phyloP scores from a whole-genome alignment of 345 rosid species.

The Moringa oleifera region DNA sequence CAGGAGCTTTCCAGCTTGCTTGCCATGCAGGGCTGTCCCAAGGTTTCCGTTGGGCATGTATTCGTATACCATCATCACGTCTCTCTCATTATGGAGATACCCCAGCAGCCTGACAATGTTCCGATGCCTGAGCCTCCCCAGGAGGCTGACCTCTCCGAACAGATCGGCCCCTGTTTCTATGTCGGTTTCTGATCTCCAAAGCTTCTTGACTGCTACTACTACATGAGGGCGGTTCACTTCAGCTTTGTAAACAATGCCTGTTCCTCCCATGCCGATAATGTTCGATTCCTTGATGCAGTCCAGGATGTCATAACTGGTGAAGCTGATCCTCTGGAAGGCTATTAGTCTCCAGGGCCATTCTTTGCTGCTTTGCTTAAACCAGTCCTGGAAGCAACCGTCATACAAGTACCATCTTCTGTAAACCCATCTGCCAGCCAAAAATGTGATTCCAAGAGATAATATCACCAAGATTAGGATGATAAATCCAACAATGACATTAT shows the following conservation, averaged over 20 bases:
- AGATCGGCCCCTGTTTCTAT: constrained; percentile 61
- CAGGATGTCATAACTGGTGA: constrained; percentile 68
- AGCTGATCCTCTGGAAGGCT: constrained; percentile 72
- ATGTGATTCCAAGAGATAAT: constrained; percentile 38
- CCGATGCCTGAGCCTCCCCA: constrained; percentile 75
- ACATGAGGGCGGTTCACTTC: constrained; percentile 55
- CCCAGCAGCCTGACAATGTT: constrained; percentile 78
- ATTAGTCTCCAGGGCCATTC: constrained; percentile 96
- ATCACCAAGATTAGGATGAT: constrained; percentile 46
- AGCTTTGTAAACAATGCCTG: constrained; percentile 88
- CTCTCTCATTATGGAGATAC: constrained; percentile 73
- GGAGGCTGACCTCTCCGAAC: constrained; percentile 62
- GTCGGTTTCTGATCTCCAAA: constrained; percentile 64
- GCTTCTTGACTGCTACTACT: constrained; percentile 83
- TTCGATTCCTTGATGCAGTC: constrained; percentile 73
- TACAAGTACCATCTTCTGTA: constrained; percentile 70
- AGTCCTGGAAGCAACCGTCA: constrained; percentile 43
- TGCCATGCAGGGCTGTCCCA: constrained; percentile 69
- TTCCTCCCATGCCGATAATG: constrained; percentile 87
- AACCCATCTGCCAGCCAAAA: constrained; percentile 49
- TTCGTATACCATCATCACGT: constrained; percentile 73
- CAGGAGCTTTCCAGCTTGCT: constrained; percentile 51
- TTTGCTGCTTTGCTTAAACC: constrained; percentile 45
- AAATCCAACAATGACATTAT: constrained; percentile 49
- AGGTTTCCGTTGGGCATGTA: constrained; percentile 87